Evolutionary conservation across 176 grass and related monocot genomes (phyloP).

Genomic region (Eleusine indica): DNA sequence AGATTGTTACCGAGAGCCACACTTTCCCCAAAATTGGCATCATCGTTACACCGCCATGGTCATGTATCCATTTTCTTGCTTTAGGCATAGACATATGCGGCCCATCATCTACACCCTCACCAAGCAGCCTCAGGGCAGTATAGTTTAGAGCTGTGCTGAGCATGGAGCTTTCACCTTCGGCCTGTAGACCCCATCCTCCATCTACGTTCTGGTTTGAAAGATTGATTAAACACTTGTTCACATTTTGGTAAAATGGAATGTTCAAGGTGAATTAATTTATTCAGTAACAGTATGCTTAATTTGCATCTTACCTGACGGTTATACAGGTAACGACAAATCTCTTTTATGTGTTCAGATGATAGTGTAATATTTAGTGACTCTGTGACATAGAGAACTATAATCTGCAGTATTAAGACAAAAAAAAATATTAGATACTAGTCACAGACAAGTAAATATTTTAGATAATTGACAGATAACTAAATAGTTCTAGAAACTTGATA

Average conservation of each 20-base stretch:
- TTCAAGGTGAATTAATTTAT: not conserved
- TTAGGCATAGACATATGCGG: slow-evolving; percentile 45
- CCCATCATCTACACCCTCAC: slow-evolving; percentile 45
- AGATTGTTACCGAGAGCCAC: slow-evolving; percentile 61
- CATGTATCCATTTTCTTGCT: slow-evolving; percentile 70
- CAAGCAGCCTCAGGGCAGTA: slow-evolving; percentile 60
- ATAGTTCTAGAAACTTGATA: too few species aligned
- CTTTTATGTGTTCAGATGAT: slow-evolving; percentile 60
- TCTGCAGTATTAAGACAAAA: slow-evolving; percentile 41
- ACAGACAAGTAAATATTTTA: too few species aligned
- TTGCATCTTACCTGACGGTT: slow-evolving; percentile 64
- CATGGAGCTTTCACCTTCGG: slow-evolving; percentile 71
- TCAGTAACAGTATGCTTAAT: not conserved
- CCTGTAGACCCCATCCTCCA: slow-evolving; percentile 72
- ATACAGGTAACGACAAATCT: slow-evolving; percentile 66
- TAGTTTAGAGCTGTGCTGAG: slow-evolving; percentile 66
- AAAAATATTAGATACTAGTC: too few species aligned
- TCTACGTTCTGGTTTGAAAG: slow-evolving; percentile 58
- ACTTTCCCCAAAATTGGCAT: slow-evolving; percentile 64
- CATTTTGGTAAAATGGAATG: not conserved
- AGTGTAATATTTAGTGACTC: slow-evolving; percentile 47
- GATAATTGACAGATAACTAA: too few species aligned
- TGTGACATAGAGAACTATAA: slow-evolving; percentile 71
- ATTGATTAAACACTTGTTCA: slow-evolving; percentile 15
- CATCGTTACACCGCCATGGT: slow-evolving; percentile 62